A percentile compares a stretch with the other conserved stretches of the same genome.
Evolutionary conservation across 1,284 basidiomycete genomes (phyloP).

Genomic region (Cryptococcus floricola): DNA sequence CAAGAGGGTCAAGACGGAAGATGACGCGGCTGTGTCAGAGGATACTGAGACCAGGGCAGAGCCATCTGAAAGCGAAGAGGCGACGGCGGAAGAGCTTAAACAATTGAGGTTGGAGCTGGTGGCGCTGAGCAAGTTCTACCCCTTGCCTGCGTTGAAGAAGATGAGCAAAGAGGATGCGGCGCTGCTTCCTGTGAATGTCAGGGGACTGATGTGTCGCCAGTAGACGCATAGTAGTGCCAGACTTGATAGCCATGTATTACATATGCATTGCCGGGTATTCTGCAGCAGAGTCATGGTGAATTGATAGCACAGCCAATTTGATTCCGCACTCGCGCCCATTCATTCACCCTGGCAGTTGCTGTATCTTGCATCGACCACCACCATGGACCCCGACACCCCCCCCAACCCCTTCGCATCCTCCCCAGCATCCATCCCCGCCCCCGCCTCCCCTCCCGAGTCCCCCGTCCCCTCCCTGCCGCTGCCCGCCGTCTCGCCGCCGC

Average conservation of each 20-base stretch:
- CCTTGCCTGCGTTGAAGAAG: conserved; percentile 40
- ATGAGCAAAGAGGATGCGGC: conserved; percentile 37
- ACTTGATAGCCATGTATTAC: too few relatives aligned
- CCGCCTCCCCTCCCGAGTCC: conserved; percentile 2
- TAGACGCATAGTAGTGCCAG: not conserved
- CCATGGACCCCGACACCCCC: conserved; percentile 11
- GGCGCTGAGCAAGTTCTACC: conserved; percentile 44
- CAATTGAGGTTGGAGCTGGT: conserved; percentile 40
- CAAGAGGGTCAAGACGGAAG: conserved; percentile 3
- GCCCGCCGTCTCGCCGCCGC: conserved; percentile 4
- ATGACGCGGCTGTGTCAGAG: not conserved
- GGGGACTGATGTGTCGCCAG: conserved; percentile 28
- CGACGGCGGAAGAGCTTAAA: conserved; percentile 17
- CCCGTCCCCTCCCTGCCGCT: conserved; percentile 8
- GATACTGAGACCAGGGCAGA: not conserved
- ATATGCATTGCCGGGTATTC: too few relatives aligned
- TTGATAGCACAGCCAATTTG: too few relatives aligned
- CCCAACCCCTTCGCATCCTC: conserved; percentile 23
- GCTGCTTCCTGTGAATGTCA: conserved; percentile 39
- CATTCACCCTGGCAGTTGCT: too few relatives aligned
- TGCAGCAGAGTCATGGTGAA: too few relatives aligned
- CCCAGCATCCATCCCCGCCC: conserved; percentile 6
- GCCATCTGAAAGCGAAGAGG: not conserved
- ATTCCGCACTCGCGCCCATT: too few relatives aligned
- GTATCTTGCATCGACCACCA: not conserved